Evolutionary conservation across 129 eudicot genomes (phyloP).

Genomic region (Tagetes erecta): DNA sequence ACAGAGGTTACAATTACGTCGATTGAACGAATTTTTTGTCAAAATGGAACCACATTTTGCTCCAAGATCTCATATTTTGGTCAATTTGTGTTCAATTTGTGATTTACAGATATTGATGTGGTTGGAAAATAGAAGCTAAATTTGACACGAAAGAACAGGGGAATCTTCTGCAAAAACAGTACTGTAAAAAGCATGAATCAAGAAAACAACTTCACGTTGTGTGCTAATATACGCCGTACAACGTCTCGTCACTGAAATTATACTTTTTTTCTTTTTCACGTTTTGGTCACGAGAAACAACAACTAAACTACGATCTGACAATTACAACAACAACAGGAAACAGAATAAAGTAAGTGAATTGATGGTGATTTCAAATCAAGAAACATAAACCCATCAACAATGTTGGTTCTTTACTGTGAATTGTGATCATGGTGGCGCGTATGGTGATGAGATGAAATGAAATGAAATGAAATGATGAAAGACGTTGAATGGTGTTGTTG

Average conservation of each 20-base stretch:
- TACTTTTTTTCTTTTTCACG: slow-evolving; percentile 9
- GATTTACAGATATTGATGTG: slow-evolving; percentile 4
- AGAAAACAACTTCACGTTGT: slow-evolving; percentile 29
- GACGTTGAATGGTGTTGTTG: slow-evolving; percentile 21
- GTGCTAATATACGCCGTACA: slow-evolving; percentile 14
- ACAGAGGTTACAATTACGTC: not conserved
- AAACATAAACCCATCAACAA: not conserved
- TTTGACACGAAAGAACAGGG: slow-evolving; percentile 28
- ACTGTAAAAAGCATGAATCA: slow-evolving; percentile 22
- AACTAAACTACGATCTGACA: slow-evolving; percentile 20
- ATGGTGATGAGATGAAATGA: not conserved
- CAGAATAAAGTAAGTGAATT: not conserved
- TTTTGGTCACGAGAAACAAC: slow-evolving; percentile 30
- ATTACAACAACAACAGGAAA: not conserved
- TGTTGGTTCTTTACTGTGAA: slow-evolving; percentile 13
- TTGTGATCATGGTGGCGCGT: not conserved
- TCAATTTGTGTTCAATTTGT: not conserved
- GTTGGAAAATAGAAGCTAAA: not conserved
- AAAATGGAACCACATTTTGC: slow-evolving; percentile 14
- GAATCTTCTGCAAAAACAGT: slow-evolving; percentile 33
- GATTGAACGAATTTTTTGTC: not conserved
- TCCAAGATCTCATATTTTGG: not conserved
- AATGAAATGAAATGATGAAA: slow-evolving; percentile 5
- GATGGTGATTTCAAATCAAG: not conserved
- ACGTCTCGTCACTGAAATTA: slow-evolving; percentile 19